phyloP scores from a whole-genome alignment of 768 basidiomycete species.

The Rhizopogon salebrosus region DNA sequence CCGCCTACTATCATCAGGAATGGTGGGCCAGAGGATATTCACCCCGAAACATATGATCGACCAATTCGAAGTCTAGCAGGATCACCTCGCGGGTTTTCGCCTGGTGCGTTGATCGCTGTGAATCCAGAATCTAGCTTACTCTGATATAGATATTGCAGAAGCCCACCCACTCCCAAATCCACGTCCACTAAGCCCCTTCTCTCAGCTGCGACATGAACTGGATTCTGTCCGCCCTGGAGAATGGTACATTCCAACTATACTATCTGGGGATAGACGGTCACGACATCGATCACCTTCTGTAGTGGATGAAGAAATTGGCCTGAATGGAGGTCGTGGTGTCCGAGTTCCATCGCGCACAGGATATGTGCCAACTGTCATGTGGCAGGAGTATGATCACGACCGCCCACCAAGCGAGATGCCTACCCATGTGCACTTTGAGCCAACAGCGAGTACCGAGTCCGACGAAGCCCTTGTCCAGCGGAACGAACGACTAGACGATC shows the following conservation, averaged over 20 bases:
- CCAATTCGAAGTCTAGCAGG: background rate
- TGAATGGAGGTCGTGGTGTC: background rate
- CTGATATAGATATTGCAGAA: constrained; percentile 9
- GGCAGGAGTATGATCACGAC: constrained; percentile 12
- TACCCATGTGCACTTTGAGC: constrained; percentile 4
- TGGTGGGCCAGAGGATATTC: constrained; percentile 7
- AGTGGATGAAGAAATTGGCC: constrained; percentile 1
- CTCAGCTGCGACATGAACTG: constrained; percentile 5
- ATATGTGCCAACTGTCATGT: constrained; percentile 6
- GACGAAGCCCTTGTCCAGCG: constrained; percentile 45
- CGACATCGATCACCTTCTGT: background rate
- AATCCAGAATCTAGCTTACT: too few relatives aligned
- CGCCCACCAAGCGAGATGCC: constrained; percentile 20
- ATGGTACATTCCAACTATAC: constrained; percentile 7
- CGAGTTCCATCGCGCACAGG: too few relatives aligned
- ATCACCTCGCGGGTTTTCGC: background rate
- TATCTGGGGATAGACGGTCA: too few relatives aligned
- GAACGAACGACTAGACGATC: constrained; percentile 51
- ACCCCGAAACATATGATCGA: background rate
- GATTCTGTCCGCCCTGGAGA: constrained; percentile 8
- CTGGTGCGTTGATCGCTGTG: constrained; percentile 11
- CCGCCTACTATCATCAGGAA: constrained; percentile 26
- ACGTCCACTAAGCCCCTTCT: constrained; percentile 5
- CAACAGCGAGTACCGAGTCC: constrained; percentile 23
- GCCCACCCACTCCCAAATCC: too few relatives aligned